Conservation (phyloP, 768 basidiomycete genomes). For the Candolleomyces efflorescens region DNA sequence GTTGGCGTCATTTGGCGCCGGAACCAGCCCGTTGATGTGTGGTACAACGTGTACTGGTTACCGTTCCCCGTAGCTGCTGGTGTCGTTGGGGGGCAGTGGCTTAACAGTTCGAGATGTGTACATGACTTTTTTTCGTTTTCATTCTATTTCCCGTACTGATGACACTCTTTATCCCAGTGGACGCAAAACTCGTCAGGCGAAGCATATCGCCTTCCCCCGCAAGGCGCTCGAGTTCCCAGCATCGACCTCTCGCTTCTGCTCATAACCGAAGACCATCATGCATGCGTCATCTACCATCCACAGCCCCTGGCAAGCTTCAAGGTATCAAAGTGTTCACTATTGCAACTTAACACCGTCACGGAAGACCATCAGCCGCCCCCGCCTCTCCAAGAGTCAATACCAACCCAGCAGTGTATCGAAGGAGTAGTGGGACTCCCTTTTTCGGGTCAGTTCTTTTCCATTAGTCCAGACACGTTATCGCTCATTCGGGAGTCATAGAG, state of each 20-base stretch:
- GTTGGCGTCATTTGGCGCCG: conserved; percentile 64
- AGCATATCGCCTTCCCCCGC: conserved; percentile 50
- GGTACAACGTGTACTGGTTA: conserved; percentile 59
- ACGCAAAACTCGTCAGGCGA: conserved; percentile 35
- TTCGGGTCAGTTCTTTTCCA: conserved; percentile 36
- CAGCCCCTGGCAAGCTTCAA: conserved; percentile 40
- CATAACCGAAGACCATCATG: conserved; percentile 59
- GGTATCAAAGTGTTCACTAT: conserved; percentile 46
- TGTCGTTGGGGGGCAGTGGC: conserved; percentile 61
- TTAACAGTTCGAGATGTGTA: conserved; percentile 54
- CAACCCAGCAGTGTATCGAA: background rate
- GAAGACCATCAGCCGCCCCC: conserved; percentile 27
- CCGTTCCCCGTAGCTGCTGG: conserved; percentile 45
- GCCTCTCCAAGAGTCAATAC: background rate
- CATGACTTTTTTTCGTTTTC: conserved; percentile 3
- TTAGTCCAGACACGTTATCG: conserved; percentile 54
- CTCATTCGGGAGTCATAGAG: conserved; percentile 34
- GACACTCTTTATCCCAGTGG: conserved; percentile 42
- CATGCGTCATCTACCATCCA: conserved; percentile 52
- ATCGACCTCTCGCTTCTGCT: conserved; percentile 55
- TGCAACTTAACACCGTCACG: conserved; percentile 29
- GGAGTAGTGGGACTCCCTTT: conserved; percentile 16
- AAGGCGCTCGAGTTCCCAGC: conserved; percentile 53
- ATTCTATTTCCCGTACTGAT: background rate
- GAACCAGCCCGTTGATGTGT: conserved; percentile 54